These are phyloP conservation scores for Schwanniomyces vanrijiae DNA, from an alignment of 805 yeast species.

Conservation along the genomic window DNA sequence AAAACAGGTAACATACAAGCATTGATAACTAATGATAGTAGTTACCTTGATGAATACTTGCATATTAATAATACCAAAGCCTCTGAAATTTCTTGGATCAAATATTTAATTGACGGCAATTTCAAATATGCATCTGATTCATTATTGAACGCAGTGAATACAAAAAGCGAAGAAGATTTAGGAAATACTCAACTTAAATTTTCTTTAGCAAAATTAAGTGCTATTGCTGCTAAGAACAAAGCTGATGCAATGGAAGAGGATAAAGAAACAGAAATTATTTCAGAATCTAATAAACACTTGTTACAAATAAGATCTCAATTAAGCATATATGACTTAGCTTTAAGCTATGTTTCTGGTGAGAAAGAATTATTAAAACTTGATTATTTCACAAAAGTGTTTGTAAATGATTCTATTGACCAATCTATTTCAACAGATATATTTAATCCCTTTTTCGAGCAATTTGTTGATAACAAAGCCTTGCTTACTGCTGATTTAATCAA, in stretches of 20 bases:
- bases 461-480: constrained; percentile 41
- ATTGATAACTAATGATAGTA: constrained; percentile 57
- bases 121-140: constrained; percentile 51
- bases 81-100: constrained; percentile 70
- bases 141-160: constrained; percentile 41
- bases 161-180: constrained; percentile 37
- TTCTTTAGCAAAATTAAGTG: constrained; percentile 71
- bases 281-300: constrained; percentile 51
- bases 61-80: constrained; percentile 38
- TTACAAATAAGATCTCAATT: constrained; percentile 52
- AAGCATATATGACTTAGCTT: constrained; percentile 20
- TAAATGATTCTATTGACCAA: constrained; percentile 13
- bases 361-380: constrained; percentile 8
- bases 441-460: constrained; percentile 20
- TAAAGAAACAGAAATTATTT: constrained; percentile 25
- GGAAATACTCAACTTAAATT: constrained; percentile 54
- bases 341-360: constrained; percentile 13
- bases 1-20: constrained; percentile 50
- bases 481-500: constrained; percentile 49
- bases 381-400: constrained; percentile 15
- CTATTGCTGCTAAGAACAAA: constrained; percentile 43
- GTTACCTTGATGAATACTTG: constrained; percentile 55
- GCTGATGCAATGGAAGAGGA: constrained; percentile 8
- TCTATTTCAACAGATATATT: constrained; percentile 14
- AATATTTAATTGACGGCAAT: constrained; percentile 52